phyloP scores from a whole-genome alignment of 1,284 basidiomycete genomes.

The Anthracocystis panici-leucophaei region DNA sequence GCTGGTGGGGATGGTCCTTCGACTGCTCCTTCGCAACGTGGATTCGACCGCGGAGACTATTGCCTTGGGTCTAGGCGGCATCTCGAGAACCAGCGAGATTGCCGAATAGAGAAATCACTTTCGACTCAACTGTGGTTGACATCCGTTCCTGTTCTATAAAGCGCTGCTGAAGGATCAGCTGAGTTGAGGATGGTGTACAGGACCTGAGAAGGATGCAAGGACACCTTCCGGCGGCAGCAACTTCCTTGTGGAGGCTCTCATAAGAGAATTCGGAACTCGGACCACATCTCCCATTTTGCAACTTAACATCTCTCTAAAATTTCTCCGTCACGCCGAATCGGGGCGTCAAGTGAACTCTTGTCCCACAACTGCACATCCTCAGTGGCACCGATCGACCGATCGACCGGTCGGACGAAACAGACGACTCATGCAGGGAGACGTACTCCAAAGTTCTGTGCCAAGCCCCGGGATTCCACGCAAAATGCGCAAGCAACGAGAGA shows the following conservation, averaged over 20 bases:
- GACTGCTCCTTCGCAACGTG: constrained; percentile 28
- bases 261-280: background rate
- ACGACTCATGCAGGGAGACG: constrained; percentile 21
- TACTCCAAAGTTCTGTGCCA: constrained; percentile 15
- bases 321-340: background rate
- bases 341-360: no score
- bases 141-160: no score
- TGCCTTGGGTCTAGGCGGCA: constrained; percentile 23
- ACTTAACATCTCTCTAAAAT: background rate
- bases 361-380: no score
- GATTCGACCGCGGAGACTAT: constrained; percentile 20
- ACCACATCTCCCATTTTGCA: background rate
- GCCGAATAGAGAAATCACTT: background rate
- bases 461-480: constrained; percentile 8
- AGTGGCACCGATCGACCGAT: no score
- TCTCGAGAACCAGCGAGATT: background rate
- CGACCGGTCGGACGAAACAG: background rate
- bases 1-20: constrained; percentile 10
- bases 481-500: background rate
- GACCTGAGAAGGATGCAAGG: no score
- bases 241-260: background rate
- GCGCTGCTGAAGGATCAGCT: no score
- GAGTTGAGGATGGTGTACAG: no score
- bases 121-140: no score
- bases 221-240: no score